Evolutionary conservation across 2,329 filamentous ascomycete species (phyloP), one percentile per base, ranked within the genome.

Genomic region (Coniochaeta prunicola): DNA sequence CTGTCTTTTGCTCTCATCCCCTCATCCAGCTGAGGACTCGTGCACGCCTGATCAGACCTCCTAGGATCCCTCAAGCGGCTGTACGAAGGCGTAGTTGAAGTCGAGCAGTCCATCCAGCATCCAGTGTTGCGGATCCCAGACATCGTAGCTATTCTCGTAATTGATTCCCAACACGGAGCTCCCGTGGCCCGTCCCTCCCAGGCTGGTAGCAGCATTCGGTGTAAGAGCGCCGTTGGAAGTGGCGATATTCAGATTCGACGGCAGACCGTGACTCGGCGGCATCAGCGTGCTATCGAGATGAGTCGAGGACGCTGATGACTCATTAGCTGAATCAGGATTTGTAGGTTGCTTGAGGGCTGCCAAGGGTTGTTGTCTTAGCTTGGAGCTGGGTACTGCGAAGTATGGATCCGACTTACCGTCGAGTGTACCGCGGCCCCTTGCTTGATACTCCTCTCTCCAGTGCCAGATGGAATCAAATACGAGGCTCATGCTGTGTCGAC

Each of bases 61-160:
- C 64, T 75, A 83, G 62, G 80, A 74, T 62, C 80, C 77, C 61
- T 87, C 83, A 38, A 85, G 70, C 1, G 80, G 77, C 59, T 76
- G 74, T 38, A 80, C 77, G 66, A 83, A 87, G 12, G 79, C 81
- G 68, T 88, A 92, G 63, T 90, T 90, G 69, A 93, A 89, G 69
- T 92, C 89, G 61, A 94, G 79, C 34, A 93, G 79, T 15, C 90
- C 90, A 71, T 97, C 92, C 61, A 97, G 77, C 79, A 96, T 91
- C 92, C 92, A 97, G 71, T 93, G 91, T 67, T 96, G 81, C 1
- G 92, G 91, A 73, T 96, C 92, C 68, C 96, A 96, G 62, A 96
- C 91, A 71, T 96, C 90, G 21, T 50, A 50, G 24, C 45, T 92
- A 66, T 89, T 82, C 64, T 83, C 80, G 62, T 90, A 88, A 64